Base-by-base conservation (phyloP, 176 grass and related monocot genomes). In the Cenchrus americanus region DNA sequence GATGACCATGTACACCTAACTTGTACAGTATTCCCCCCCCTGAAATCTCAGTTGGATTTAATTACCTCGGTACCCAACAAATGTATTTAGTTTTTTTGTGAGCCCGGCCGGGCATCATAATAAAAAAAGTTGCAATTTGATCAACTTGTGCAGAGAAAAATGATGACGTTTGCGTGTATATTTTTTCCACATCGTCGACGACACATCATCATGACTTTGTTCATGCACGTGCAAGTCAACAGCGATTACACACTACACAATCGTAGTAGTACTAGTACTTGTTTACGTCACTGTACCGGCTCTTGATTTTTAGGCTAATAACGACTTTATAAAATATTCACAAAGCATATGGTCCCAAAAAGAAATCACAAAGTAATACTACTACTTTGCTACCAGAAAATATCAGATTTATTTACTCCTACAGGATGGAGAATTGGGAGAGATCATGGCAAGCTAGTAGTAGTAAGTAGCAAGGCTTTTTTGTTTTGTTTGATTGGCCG, bases 191-290 rank as follows among this genome's bases (percentile, higher is more conserved):
- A 30, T 5, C 27, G 52, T 5, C 27, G 52, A 70, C 37, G n/a
- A 27, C 65, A 44, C 46, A 27, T 37, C 18, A 41, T 14, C 79
- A 24, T 43, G 66, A 82, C 66, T 59, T 71, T 71, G 8, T 30
- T 82, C 66, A 44, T 70, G 65, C 79, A 70, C 79, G 79, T 71
- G 66, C 79, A 71, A 2, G 42, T 71, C 66, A 82, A 82, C 50
- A 17, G 44, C 9, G 22, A 21, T 58, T 81, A 69, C 27, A 37
- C 34, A 41, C 10, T 50, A 53, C 8, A 15, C 22, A 12, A 44
- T 17, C 4, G n/a, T 26, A 44, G 22, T 7, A 14, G 13, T 9
- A 44, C 2, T 34, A 37, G 34, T 37, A 37, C 34, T 54, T 24
- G 21, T 43, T 40, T 43, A 27, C 50, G 65, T 57, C 65, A 70